Evolutionary conservation across 805 yeast genomes (phyloP).

Genomic region (Metschnikowia hibisci): DNA sequence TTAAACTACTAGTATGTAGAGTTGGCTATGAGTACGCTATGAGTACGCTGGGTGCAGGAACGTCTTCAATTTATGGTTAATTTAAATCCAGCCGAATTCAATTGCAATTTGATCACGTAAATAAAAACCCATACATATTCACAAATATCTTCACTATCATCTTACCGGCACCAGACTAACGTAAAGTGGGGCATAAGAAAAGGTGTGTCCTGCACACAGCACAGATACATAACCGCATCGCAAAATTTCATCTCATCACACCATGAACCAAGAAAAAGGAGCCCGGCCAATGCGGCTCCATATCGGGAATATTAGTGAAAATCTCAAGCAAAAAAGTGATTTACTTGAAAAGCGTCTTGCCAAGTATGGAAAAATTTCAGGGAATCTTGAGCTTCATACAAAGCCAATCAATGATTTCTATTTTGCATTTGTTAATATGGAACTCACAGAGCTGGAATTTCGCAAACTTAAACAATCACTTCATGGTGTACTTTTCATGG

Average conservation of each 20-base stretch:
- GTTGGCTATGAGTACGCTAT: too few species aligned
- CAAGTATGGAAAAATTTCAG: constrained; percentile 55
- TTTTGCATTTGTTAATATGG: constrained; percentile 68
- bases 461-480: constrained; percentile 51
- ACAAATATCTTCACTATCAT: too few species aligned
- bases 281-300: constrained; percentile 38
- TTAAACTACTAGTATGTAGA: too few species aligned
- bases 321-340: constrained; percentile 40
- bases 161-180: too few species aligned
- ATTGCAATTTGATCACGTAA: too few species aligned
- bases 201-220: neutral
- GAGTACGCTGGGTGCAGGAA: too few species aligned
- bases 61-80: too few species aligned
- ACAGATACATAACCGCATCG: too few species aligned
- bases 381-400: constrained; percentile 47
- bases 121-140: too few species aligned
- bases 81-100: too few species aligned
- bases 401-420: constrained; percentile 51
- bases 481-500: constrained; percentile 74
- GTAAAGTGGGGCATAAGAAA: too few species aligned
- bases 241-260: neutral
- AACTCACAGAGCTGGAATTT: constrained; percentile 43
- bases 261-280: neutral
- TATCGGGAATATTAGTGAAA: constrained; percentile 63
- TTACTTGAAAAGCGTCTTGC: constrained; percentile 54